Evolutionary conservation across 1,139 yeast species (phyloP).

Genomic region (Pichia sp.): DNA sequence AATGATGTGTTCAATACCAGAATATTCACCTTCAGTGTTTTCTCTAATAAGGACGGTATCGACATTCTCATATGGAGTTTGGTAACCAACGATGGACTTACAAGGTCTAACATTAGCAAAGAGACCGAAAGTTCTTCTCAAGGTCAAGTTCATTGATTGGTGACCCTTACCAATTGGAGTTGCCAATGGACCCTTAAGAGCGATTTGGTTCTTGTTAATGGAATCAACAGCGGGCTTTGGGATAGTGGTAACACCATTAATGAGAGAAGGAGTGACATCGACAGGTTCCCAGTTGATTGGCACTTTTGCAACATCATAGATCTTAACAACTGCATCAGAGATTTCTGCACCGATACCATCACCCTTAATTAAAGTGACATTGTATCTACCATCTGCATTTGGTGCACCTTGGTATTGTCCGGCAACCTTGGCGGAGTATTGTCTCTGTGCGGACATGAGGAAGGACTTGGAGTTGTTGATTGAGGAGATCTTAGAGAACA

Average conservation of each 20-base stretch:
- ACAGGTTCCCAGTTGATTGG: constrained; percentile 98
- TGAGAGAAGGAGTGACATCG: constrained; percentile 88
- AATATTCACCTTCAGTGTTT: constrained; percentile 99
- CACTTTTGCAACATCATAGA: constrained; percentile 86
- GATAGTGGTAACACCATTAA: constrained; percentile 90
- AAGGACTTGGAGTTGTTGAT: constrained; percentile 12
- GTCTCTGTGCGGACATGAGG: constrained; percentile 22
- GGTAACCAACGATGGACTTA: constrained; percentile 85
- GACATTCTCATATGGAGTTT: constrained; percentile 91
- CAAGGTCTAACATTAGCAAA: constrained; percentile 99
- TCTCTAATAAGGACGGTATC: constrained; percentile 96
- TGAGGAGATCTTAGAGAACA: too few relatives aligned
- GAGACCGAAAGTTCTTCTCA: constrained; percentile 93
- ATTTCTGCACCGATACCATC: constrained; percentile 98
- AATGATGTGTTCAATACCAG: constrained; percentile 97
- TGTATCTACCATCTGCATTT: constrained; percentile 66
- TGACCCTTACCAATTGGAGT: constrained; percentile 99
- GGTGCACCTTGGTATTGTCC: constrained; percentile 54
- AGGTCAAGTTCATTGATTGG: constrained; percentile 92
- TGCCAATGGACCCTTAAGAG: constrained; percentile 95
- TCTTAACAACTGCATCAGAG: constrained; percentile 85
- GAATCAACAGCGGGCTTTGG: constrained; percentile 91
- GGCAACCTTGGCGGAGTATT: constrained; percentile 36
- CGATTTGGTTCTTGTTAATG: constrained; percentile 87
- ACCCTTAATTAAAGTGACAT: constrained; percentile 95